phyloP scores from a whole-genome alignment of 805 yeast species.

The Nakazawaea pomicola region DNA sequence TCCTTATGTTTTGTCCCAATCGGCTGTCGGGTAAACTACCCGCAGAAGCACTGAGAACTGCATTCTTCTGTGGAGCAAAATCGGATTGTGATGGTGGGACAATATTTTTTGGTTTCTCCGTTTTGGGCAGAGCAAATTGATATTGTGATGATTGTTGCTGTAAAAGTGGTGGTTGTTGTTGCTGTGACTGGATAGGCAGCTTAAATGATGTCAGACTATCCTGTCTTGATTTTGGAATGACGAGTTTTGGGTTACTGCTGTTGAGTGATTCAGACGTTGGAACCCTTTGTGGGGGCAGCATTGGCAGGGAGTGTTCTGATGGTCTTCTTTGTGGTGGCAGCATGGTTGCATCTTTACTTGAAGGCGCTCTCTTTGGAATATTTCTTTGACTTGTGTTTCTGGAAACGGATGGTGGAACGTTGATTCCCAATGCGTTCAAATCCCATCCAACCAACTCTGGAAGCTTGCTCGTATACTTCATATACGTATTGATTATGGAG shows the following conservation, averaged over 20 bases:
- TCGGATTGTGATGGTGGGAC: conserved; percentile 1
- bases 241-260: conserved; percentile 9
- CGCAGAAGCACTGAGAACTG: conserved; percentile 1
- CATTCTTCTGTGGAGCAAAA: conserved; percentile 3
- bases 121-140: too few species aligned
- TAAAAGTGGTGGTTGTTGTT: conserved; percentile 8
- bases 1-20: too few species aligned
- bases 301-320: too few species aligned
- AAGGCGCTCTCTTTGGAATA: too few species aligned
- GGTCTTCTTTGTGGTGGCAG: too few species aligned
- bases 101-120: background rate
- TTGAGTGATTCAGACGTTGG: conserved; percentile 8
- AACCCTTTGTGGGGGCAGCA: background rate
- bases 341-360: too few species aligned
- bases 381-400: background rate
- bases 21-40: conserved; percentile 2
- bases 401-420: background rate
- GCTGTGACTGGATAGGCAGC: conserved; percentile 3
- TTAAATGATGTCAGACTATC: conserved; percentile 2
- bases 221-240: conserved; percentile 5
- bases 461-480: conserved; percentile 50
- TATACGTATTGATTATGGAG: conserved; percentile 45
- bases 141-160: too few species aligned
- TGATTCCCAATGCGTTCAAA: conserved; percentile 10
- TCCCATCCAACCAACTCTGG: conserved; percentile 55